Conservation (phyloP, 768 basidiomycete genomes). For the Tylopilus subfusipes region DNA sequence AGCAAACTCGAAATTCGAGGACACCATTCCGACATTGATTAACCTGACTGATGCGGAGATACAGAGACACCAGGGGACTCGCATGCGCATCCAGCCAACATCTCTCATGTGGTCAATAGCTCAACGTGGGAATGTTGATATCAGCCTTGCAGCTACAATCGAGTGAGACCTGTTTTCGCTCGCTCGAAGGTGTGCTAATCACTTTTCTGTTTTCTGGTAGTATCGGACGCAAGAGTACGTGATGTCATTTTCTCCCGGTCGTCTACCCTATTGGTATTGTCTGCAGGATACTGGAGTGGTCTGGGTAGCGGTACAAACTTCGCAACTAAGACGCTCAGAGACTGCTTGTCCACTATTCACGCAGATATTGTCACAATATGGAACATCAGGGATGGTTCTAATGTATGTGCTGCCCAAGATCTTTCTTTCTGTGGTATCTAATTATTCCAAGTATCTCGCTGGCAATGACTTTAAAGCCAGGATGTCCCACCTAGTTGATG, state of each 20-base stretch:
- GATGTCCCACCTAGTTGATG: conserved; percentile 5
- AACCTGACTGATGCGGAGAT: conserved; percentile 3
- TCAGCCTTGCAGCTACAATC: neutral
- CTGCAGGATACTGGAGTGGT: conserved; percentile 1
- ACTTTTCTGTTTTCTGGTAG: neutral
- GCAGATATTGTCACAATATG: conserved; percentile 7
- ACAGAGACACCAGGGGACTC: neutral
- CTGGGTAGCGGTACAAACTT: neutral
- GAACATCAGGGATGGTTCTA: conserved; percentile 2
- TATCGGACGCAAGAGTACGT: neutral
- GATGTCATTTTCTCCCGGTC: neutral
- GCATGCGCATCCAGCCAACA: neutral
- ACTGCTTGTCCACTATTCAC: conserved; percentile 2
- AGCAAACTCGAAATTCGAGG: neutral
- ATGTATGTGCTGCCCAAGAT: neutral
- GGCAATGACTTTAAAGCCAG: conserved; percentile 6
- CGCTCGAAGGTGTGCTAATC: neutral
- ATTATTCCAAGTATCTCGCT: conserved; percentile 1
- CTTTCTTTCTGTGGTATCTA: too few relatives aligned
- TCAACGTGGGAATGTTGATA: conserved; percentile 4
- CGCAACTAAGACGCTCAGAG: neutral
- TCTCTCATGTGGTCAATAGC: conserved; percentile 7
- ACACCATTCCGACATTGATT: conserved; percentile 1
- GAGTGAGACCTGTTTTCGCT: neutral
- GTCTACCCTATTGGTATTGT: neutral